Conservation (phyloP, 1,284 basidiomycete species). For the Pseudozyma tsukubaensis region DNA sequence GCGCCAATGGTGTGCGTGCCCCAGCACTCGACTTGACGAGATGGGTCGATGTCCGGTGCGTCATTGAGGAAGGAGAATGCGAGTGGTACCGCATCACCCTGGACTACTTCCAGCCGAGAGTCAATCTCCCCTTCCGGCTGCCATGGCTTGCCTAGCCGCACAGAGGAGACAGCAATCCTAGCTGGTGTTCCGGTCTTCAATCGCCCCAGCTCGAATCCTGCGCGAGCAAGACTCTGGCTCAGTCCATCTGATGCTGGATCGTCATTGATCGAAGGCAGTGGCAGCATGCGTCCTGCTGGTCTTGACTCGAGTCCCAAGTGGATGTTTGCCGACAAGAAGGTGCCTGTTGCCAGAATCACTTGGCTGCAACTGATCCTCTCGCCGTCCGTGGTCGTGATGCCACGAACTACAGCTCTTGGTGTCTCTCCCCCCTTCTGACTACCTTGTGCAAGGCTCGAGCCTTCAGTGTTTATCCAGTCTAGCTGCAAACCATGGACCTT, state of each 20-base stretch:
- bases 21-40: constrained; percentile 80
- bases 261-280: constrained; percentile 74
- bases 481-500: constrained; percentile 84
- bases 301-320: constrained; percentile 84
- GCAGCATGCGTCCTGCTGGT: constrained; percentile 84
- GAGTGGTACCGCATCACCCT: constrained; percentile 39
- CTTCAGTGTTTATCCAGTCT: constrained; percentile 69
- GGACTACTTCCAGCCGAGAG: constrained; percentile 34
- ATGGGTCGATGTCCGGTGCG: constrained; percentile 65
- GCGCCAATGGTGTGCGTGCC: constrained; percentile 78
- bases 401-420: constrained; percentile 74
- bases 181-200: constrained; percentile 92
- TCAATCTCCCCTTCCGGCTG: constrained; percentile 18
- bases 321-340: constrained; percentile 87
- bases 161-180: constrained; percentile 77
- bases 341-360: constrained; percentile 88
- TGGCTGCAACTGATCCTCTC: constrained; percentile 80
- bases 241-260: constrained; percentile 73
- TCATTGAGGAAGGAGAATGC: constrained; percentile 57
- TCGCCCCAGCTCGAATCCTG: constrained; percentile 83
- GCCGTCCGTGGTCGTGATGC: constrained; percentile 82
- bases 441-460: constrained; percentile 7
- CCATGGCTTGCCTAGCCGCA: constrained; percentile 73
- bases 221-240: constrained; percentile 78
- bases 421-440: constrained; percentile 26